A percentile compares a stretch with the other conserved stretches of the same genome.
Conservation (phyloP, 2,329 filamentous ascomycete genomes). For the Paecilomyces sp. region DNA sequence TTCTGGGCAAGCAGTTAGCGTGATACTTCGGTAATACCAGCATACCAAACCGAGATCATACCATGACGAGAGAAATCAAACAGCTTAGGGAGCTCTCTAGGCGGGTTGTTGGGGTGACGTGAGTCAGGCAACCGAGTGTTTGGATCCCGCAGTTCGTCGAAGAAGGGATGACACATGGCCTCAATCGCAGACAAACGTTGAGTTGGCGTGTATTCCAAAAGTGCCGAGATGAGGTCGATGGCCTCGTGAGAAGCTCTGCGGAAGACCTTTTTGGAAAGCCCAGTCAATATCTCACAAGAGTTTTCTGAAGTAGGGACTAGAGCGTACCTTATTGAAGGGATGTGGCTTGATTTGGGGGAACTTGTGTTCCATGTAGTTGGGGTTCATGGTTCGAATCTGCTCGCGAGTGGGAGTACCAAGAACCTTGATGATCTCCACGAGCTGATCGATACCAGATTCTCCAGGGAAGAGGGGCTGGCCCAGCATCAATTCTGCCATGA, state of each 20-base stretch:
- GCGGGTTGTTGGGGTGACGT: conserved; percentile 71
- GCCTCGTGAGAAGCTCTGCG: conserved; percentile 89
- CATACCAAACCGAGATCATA: conserved; percentile 42
- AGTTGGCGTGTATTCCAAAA: conserved; percentile 95
- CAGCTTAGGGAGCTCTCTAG: conserved; percentile 75
- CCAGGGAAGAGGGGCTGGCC: conserved; percentile 96
- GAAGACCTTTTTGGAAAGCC: conserved; percentile 59
- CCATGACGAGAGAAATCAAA: conserved; percentile 94
- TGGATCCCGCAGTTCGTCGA: conserved; percentile 92
- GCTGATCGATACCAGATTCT: conserved; percentile 95
- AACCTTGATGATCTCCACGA: conserved; percentile 99
- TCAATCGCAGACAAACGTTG: conserved; percentile 89
- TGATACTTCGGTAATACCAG: conserved; percentile 3
- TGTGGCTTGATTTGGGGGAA: conserved; percentile 99
- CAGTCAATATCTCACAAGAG: conserved; percentile 12
- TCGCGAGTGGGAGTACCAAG: conserved; percentile 92
- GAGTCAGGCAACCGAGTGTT: conserved; percentile 88
- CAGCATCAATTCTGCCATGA: conserved; percentile 99
- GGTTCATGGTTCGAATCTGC: conserved; percentile 99
- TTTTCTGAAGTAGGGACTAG: neutral
- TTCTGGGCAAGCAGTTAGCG: conserved; percentile 50
- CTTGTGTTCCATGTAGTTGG: conserved; percentile 99
- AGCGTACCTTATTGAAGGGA: conserved; percentile 79
- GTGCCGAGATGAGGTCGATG: conserved; percentile 86
- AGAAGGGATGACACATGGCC: conserved; percentile 97